Conservation (phyloP, 768 basidiomycete species). For the Grammothele lineata region DNA sequence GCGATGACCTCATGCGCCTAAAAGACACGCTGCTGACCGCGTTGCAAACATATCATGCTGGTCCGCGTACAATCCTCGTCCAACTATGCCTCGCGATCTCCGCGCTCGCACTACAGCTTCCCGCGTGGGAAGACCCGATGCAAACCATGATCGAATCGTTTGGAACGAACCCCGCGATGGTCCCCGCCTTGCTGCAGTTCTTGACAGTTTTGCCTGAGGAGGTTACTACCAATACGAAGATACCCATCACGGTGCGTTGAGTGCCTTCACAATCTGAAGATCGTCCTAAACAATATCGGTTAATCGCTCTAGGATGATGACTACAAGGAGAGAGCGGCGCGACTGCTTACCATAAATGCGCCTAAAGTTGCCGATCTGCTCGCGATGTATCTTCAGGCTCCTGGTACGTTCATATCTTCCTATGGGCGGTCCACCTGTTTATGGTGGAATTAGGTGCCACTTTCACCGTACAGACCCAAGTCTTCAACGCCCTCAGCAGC, state of each 20-base stretch:
- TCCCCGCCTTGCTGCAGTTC: slow-evolving; percentile 84
- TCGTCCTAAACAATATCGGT: too few relatives aligned
- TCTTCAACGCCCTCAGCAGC: slow-evolving; percentile 79
- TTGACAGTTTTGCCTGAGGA: slow-evolving; percentile 91
- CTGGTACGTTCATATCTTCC: slow-evolving; percentile 50
- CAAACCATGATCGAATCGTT: slow-evolving; percentile 79
- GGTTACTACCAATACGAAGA: slow-evolving; percentile 73
- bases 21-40: slow-evolving; percentile 84
- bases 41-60: slow-evolving; percentile 64
- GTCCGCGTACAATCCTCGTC: slow-evolving; percentile 79
- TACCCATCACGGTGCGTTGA: slow-evolving; percentile 77
- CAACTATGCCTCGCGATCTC: slow-evolving; percentile 90
- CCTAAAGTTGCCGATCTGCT: slow-evolving; percentile 73
- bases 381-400: slow-evolving; percentile 83
- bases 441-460: too few relatives aligned
- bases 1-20: slow-evolving; percentile 66
- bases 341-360: slow-evolving; percentile 65
- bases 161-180: slow-evolving; percentile 79
- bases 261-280: not conserved
- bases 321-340: slow-evolving; percentile 54
- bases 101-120: slow-evolving; percentile 86
- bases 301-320: slow-evolving; percentile 69
- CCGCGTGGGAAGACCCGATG: slow-evolving; percentile 79
- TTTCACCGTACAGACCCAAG: slow-evolving; percentile 65
- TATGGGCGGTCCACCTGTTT: too few relatives aligned